Evolutionary conservation across 2,329 filamentous ascomycete genomes (phyloP), one percentile per base, ranked within the genome.

Genomic region (Colletotrichum destructivum): DNA sequence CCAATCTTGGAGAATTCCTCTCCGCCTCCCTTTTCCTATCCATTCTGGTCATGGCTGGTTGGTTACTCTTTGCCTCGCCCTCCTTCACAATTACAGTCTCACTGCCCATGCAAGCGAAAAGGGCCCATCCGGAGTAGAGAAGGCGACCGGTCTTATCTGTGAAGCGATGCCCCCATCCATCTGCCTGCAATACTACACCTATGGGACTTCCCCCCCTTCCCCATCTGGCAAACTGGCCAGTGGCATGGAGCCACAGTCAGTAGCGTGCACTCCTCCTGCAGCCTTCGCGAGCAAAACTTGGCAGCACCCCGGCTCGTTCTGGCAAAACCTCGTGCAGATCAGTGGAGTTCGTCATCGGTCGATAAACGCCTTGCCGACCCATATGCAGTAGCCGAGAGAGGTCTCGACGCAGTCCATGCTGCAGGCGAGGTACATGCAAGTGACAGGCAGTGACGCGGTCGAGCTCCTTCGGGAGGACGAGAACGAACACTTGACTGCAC

Each of bases 201-300:
- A 52, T 54, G 54, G 40, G 46, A 31, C 31, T 64, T 46, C 31
- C 31, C 4, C 31, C 31, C 31, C 31, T 31, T 31, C 31, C 3
- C 31, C 31, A 31, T 31, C 31, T 31, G 31, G 31, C 31, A 31
- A 31, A 31, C 6, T 8, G 31, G 31, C 31, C 31, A 31, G 31
- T 31, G 31, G 31, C 31, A 31, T 31, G 5, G 31, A 31, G 31
- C 31, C 31, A 31, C 31, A 31, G 31, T 6, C 31, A 31, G 8
- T 31, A 31, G 31, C 31, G 6, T 31, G 31, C 31, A 31, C 31
- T 31, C 31, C 47, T 55, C 21, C 59, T 69, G 60, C 69, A 70
- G 56, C 60, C 54, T 42, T 55, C 60, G 59, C 54, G 51, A 66
- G 49, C 62, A 61, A 72, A 72, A 72, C 66, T 72, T 72, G 70